These are phyloP conservation scores for Ophiostoma angusticollis DNA, from an alignment of 2,329 filamentous ascomycete genomes.

Conservation along the genomic window DNA sequence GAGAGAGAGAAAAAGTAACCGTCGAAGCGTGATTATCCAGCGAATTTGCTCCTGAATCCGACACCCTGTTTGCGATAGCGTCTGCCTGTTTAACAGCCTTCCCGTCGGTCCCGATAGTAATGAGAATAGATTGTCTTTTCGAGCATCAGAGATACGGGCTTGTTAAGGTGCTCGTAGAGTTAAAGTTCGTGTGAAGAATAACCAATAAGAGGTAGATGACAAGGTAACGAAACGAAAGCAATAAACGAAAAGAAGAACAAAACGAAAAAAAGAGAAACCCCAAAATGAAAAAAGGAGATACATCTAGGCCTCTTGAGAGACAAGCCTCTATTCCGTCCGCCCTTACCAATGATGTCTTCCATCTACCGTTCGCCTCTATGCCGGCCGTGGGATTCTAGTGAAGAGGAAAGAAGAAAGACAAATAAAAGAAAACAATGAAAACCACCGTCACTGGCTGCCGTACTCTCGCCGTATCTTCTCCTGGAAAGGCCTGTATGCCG, in stretches of 20 bases:
- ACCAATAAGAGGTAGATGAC: background rate
- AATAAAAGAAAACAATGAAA: background rate
- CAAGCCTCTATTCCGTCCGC: background rate
- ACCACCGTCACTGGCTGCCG: background rate
- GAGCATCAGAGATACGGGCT: no score
- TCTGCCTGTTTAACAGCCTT: no score
- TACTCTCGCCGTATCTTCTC: slow-evolving; percentile 12
- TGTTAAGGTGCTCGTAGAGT: no score
- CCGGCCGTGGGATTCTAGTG: background rate
- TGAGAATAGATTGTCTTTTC: background rate
- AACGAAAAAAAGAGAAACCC: background rate
- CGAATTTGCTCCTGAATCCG: no score
- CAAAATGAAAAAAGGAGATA: background rate
- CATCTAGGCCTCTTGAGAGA: background rate
- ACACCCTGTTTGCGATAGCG: no score
- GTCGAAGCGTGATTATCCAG: no score
- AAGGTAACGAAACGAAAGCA: no score
- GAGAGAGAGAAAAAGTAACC: no score
- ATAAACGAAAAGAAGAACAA: background rate
- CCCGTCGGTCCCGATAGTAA: no score
- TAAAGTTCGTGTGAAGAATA: no score
- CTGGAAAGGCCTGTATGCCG: slow-evolving; percentile 9
- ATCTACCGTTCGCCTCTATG: background rate
- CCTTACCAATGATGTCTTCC: background rate
- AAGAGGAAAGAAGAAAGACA: background rate